Evolutionary conservation across 805 yeast species (phyloP).

Genomic region (Saccharomycopsis lassenensis): DNA sequence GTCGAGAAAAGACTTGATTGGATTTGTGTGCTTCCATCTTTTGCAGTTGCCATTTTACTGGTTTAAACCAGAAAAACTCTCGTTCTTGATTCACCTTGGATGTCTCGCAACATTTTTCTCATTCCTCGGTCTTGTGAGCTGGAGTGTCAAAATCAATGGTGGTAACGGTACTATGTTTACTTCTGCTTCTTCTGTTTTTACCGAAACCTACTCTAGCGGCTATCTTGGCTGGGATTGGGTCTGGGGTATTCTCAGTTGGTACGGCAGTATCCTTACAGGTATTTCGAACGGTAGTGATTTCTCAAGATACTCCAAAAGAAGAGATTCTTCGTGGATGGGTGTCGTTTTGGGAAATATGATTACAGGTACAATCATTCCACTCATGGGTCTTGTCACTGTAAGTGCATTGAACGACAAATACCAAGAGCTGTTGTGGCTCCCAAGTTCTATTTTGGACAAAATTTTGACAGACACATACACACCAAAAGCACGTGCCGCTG

Average conservation of each 20-base stretch:
- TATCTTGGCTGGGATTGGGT: conserved; percentile 32
- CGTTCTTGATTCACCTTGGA: conserved; percentile 2
- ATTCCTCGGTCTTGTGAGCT: conserved; percentile 26
- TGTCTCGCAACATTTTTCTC: conserved; percentile 25
- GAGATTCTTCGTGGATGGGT: conserved; percentile 25
- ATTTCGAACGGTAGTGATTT: conserved; percentile 27
- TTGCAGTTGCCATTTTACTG: conserved; percentile 22
- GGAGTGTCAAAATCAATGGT: conserved; percentile 23
- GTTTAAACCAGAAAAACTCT: conserved; percentile 24
- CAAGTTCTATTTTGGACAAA: conserved; percentile 24
- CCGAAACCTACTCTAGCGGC: conserved; percentile 5
- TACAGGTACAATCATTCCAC: conserved; percentile 29
- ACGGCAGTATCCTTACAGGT: conserved; percentile 31
- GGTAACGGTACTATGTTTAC: conserved; percentile 24
- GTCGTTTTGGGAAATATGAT: conserved; percentile 24
- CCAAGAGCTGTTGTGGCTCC: conserved; percentile 28
- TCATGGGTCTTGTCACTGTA: conserved; percentile 33
- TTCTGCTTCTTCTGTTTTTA: conserved; percentile 20
- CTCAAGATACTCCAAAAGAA: conserved; percentile 27
- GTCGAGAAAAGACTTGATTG: conserved; percentile 29
- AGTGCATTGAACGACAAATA: conserved; percentile 28
- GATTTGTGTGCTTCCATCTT: conserved; percentile 30
- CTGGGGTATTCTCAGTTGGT: conserved; percentile 29
- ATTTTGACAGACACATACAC: conserved; percentile 26
- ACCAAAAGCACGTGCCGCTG: conserved; percentile 27